phyloP scores from a whole-genome alignment of 2,329 filamentous ascomycete species.

The Didymella sp. region DNA sequence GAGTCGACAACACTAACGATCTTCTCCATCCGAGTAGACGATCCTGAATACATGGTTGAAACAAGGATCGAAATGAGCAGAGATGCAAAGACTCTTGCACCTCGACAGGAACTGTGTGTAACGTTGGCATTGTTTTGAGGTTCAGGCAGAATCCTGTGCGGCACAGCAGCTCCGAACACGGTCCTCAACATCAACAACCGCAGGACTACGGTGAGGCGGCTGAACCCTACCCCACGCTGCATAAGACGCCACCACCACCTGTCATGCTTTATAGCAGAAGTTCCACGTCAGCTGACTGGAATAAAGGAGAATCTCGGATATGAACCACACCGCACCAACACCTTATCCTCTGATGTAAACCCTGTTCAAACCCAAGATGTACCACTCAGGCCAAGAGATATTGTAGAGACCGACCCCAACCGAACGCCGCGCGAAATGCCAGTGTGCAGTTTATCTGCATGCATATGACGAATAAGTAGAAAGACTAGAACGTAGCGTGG shows the following conservation, averaged over 20 bases:
- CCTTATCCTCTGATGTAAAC: slow-evolving; percentile 7
- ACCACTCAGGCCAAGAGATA: not conserved
- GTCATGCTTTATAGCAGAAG: not conserved
- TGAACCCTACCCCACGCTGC: not conserved
- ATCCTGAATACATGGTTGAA: not conserved
- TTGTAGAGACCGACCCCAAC: not conserved
- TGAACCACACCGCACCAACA: slow-evolving; percentile 8
- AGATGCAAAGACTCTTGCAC: not conserved
- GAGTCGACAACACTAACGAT: not conserved
- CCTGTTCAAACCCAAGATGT: not conserved
- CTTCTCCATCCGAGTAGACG: not conserved
- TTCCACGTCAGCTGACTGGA: not conserved
- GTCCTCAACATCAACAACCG: not conserved
- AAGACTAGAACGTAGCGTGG: not conserved
- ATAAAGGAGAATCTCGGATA: slow-evolving; percentile 11
- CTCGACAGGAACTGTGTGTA: not conserved
- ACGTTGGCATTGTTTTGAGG: slow-evolving; percentile 35
- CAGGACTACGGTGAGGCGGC: not conserved
- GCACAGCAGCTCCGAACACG: slow-evolving; percentile 3
- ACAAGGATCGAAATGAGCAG: not conserved
- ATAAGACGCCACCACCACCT: not conserved
- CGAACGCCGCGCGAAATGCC: slow-evolving; percentile 16
- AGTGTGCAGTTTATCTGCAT: not conserved
- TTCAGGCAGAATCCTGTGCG: slow-evolving; percentile 1
- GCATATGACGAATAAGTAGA: not conserved